phyloP scores from a whole-genome alignment of 345 rosid species.

The Turnera subulata region DNA sequence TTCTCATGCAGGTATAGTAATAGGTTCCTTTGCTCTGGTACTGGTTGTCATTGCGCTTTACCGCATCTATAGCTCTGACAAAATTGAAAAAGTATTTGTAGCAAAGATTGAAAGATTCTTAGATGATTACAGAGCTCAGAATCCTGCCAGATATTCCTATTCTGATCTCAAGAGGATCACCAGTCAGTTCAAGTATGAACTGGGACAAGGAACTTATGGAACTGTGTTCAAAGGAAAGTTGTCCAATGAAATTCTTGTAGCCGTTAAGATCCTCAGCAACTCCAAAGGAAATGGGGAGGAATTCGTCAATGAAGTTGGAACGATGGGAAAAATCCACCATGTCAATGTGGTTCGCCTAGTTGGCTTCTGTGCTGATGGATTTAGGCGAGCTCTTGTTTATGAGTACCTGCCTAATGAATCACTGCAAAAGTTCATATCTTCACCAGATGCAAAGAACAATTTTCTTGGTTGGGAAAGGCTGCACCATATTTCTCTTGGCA shows the following conservation, averaged over 20 bases:
- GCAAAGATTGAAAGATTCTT: too few relatives aligned
- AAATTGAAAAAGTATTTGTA: too few relatives aligned
- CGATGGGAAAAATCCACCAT: slow-evolving; percentile 11
- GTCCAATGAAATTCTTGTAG: slow-evolving; percentile 6
- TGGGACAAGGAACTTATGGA: slow-evolving; percentile 15
- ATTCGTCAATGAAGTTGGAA: slow-evolving; percentile 7
- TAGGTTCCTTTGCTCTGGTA: not conserved
- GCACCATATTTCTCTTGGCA: slow-evolving; percentile 7
- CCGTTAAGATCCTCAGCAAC: slow-evolving; percentile 4
- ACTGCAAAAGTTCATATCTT: slow-evolving; percentile 9
- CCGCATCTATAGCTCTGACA: not conserved
- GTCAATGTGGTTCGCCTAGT: slow-evolving; percentile 10
- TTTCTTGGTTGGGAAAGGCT: slow-evolving; percentile 9
- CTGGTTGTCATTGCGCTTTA: not conserved
- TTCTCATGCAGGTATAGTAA: not conserved
- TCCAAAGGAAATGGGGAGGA: slow-evolving; percentile 8
- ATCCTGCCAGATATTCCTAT: slow-evolving; percentile 13
- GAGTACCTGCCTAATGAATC: slow-evolving; percentile 8
- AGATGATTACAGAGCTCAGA: too few relatives aligned
- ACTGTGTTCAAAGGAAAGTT: slow-evolving; percentile 10
- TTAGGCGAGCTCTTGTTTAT: slow-evolving; percentile 1
- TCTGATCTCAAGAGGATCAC: too few relatives aligned
- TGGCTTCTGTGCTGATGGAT: slow-evolving; percentile 16
- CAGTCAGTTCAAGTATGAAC: not conserved
- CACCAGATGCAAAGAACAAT: not conserved